phyloP scores from a whole-genome alignment of 352 stramenopile genomes.

The Saprolegnia parasitica region DNA sequence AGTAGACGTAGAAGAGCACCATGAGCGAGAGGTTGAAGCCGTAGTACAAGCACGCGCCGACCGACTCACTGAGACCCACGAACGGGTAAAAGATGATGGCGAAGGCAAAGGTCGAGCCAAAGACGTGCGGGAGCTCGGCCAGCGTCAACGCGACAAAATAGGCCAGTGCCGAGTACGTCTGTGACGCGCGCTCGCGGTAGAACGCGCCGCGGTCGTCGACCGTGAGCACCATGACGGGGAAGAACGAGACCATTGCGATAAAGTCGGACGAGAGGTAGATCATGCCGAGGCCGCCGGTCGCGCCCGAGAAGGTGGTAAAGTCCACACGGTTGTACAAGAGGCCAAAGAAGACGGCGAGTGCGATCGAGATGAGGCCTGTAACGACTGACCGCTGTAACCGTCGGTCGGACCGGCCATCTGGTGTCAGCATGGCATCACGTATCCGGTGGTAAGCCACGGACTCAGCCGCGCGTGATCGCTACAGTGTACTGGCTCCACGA shows the following conservation, averaged over 20 bases:
- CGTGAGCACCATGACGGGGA: conserved; percentile 63
- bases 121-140: conserved; percentile 61
- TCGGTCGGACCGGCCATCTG: no score
- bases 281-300: conserved; percentile 60
- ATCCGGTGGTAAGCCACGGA: no score
- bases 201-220: conserved; percentile 81
- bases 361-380: conserved; percentile 35
- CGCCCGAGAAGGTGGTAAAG: conserved; percentile 45
- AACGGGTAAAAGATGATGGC: conserved; percentile 72
- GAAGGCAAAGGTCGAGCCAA: conserved; percentile 39
- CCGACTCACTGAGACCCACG: conserved; percentile 30
- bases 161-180: conserved; percentile 69
- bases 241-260: conserved; percentile 63
- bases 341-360: conserved; percentile 40
- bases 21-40: conserved; percentile 55
- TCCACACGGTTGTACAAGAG: conserved; percentile 44
- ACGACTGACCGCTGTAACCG: no score
- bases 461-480: no score
- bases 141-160: conserved; percentile 73
- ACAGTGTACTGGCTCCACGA: no score
- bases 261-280: conserved; percentile 86
- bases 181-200: conserved; percentile 80
- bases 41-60: conserved; percentile 47
- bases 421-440: no score
- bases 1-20: conserved; percentile 58